phyloP scores from a whole-genome alignment of 768 basidiomycete genomes.

The Leucosporidium scottii region DNA sequence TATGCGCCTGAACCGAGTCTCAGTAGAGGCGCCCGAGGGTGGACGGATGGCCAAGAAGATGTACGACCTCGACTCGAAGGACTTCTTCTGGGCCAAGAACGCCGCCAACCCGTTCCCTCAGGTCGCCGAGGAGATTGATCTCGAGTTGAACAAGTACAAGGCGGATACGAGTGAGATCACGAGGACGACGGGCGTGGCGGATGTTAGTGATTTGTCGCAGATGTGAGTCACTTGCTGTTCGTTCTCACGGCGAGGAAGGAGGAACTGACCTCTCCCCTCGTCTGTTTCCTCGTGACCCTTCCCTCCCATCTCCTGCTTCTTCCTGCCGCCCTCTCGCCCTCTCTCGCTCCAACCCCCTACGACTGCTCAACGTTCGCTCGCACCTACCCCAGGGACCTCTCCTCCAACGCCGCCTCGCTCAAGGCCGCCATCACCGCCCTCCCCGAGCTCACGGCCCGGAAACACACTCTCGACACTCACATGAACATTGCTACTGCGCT shows the following conservation, averaged over 20 bases:
- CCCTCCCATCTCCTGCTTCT: too few species aligned
- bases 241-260: too few species aligned
- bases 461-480: conserved; percentile 92
- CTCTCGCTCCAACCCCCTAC: neutral
- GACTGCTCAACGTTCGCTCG: neutral
- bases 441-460: conserved; percentile 91
- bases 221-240: conserved; percentile 53
- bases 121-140: conserved; percentile 94
- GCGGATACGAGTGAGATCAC: conserved; percentile 96
- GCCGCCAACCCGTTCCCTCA: conserved; percentile 95
- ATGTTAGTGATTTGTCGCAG: conserved; percentile 89
- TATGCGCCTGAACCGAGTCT: conserved; percentile 91
- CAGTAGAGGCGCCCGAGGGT: conserved; percentile 56
- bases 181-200: conserved; percentile 87
- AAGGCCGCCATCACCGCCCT: conserved; percentile 96
- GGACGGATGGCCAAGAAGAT: conserved; percentile 60
- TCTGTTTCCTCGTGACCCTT: neutral
- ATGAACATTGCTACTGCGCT: conserved; percentile 98
- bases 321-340: neutral
- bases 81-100: conserved; percentile 98
- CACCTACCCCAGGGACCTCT: conserved; percentile 60
- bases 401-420: conserved; percentile 84
- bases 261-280: too few species aligned
- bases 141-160: conserved; percentile 79
- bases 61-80: conserved; percentile 94